phyloP scores from a whole-genome alignment of 257 asterid species.

The Phtheirospermum japonicum region DNA sequence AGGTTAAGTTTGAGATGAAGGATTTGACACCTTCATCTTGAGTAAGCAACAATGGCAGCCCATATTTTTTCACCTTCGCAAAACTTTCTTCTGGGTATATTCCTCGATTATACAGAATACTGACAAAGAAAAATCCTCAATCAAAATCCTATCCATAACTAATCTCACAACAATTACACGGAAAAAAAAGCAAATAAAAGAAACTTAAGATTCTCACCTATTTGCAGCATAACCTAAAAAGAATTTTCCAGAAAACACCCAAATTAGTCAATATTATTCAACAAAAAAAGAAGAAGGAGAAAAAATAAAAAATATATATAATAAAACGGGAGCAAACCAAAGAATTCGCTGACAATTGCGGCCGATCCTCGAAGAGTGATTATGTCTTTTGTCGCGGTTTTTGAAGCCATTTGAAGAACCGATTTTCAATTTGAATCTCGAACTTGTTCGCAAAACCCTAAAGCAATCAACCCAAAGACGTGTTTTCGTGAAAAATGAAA shows the following conservation, averaged over 20 bases:
- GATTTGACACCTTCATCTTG: conserved; percentile 92
- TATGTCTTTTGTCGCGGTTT: conserved; percentile 70
- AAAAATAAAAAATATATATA: not conserved
- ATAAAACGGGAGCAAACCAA: conserved; percentile 43
- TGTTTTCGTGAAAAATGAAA: no score
- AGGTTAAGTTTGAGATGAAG: conserved; percentile 78
- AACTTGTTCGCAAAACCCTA: not conserved
- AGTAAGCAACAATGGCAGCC: conserved; percentile 85
- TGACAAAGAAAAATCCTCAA: conserved; percentile 23
- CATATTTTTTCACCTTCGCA: conserved; percentile 84
- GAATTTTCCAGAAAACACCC: not conserved
- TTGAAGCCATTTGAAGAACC: conserved; percentile 57
- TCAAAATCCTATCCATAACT: conserved; percentile 13
- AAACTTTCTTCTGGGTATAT: conserved; percentile 93
- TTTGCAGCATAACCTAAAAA: conserved; percentile 89
- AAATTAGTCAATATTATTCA: not conserved
- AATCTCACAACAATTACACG: not conserved
- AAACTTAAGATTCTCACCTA: conserved; percentile 41
- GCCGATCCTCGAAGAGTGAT: conserved; percentile 95
- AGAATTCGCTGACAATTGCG: conserved; percentile 86
- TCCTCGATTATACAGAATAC: conserved; percentile 85
- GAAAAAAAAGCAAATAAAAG: not conserved
- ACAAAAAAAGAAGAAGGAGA: not conserved
- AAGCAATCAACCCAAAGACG: not conserved
- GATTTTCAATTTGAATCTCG: not conserved